Base-by-base conservation (phyloP, 1,139 yeast species). In the Chernovozyma sophiae-reginae region DNA sequence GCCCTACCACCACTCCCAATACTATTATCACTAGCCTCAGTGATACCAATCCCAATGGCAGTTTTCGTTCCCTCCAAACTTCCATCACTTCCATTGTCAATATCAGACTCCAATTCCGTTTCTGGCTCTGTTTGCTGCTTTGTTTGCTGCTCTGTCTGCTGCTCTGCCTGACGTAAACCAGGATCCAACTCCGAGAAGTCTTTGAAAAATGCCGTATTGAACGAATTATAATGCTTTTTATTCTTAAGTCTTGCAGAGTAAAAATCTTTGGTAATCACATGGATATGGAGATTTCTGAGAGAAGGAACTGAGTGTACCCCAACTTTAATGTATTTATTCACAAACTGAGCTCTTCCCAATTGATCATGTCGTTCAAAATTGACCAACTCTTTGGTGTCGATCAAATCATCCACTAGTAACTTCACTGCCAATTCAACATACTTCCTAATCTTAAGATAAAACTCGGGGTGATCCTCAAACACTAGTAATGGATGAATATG, bases 271-370 rank as follows among this genome's bases (percentile, higher is more conserved):
- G 90, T 77, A 34, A 86, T 68, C 12, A 86, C 77, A 59, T 86
- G 95, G 20, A 86, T 63, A 51, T 86, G 95, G 27, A 85, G 53
- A 50, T 86, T 83, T 32, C 57, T 58, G 68, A 86, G 52, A 1
- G 90, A 81, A 2, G 95, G 95, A 2, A 72, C 71, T 3, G 84
- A 61, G 56, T 86, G 95, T 17, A 85, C 71, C 0, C 95, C 94
- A 3, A 69, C 72, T 41, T 62, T 62, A n/a, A 85, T 61, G 40
- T 68, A 73, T 0, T 52, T 47, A 8, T 60, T 58, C 19, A 58
- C 49, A 33, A 64, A 61, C 22, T 52, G 49, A 12, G 40, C 35
- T 15, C 40, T 31, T 12, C 48, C 44, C 11, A 43, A 25, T 27
- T 36, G 17, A 12, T 18, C 34, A 35, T 42, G 34, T 40, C 42